Base-by-base conservation (phyloP, 352 stramenopile genomes). In the Hyaloperonospora arabidopsidis region DNA sequence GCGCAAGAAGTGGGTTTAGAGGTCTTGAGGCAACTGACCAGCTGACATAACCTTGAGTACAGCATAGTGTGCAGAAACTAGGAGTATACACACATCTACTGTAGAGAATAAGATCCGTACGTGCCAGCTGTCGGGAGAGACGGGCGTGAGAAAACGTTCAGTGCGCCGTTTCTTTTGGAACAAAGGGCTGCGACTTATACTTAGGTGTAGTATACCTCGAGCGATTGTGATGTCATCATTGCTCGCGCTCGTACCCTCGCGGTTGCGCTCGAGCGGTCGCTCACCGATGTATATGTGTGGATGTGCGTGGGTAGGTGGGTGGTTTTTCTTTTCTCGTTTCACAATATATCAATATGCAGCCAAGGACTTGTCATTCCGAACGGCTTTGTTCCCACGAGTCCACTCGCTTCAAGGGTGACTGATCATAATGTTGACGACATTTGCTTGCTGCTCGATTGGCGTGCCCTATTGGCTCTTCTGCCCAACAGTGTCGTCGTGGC, bases 101-200 rank as follows among this genome's bases (percentile, higher is more conserved):
- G 15, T 0, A 0, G 4, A 54, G 63, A 70, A 70, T 70, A 70
- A 70, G 63, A 70, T 70, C 53, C 29, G 63, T 51, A 52, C 58
- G 40, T 51, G 45, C 46, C 66, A 67, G 51, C 23, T 29, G 49
- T 63, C 21, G 34, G 44, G 45, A 45, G 52, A 17, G 45, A 51
- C 45, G 25, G 45, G 45, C 32, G 45, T 41, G 59, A 61, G 53
- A 68, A 71, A 71, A 62, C 49, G 59, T 67, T 67, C 63, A 71
- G 63, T 71, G 45, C 45, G 45, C 22, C n/a, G 28, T 18, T 11
- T 29, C 29, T 29, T 28, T 18, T 21, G 7, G 28, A 40, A 51
- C 25, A 14, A n/a, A 50, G n/a, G 18, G 35, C 10, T n/a, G n/a
- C n/a, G n/a, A n/a, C n/a, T n/a, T n/a, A n/a, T n/a, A n/a, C n/a